Evolutionary conservation across 2,329 filamentous ascomycete species (phyloP), one percentile per base, ranked within the genome.

Genomic region (Colletotrichum tabaci): DNA sequence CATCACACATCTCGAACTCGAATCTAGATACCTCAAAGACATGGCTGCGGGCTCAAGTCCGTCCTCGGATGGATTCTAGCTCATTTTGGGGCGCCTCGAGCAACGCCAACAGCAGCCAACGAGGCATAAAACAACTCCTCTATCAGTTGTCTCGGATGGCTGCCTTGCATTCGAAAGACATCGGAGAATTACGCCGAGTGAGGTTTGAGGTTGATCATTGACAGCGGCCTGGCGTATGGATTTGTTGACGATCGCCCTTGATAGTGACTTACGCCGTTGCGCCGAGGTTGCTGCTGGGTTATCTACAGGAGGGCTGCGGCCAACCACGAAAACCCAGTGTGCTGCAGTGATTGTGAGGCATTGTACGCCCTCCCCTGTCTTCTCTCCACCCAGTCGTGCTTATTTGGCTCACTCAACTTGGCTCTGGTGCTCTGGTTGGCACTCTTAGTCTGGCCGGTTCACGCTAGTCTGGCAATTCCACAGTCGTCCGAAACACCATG

Each of bases 141-240:
- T 49, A 35, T 7, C 55, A 38, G 35, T 26, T 55, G 23, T 50
- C 46, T 38, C 40, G 26, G 26, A 66, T 35, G 21, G 30, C 46
- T 23, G 23, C 23, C 10, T 42, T 21, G 30, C 52, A 7, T 26
- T 46, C 23, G 26, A 61, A 30, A 67, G 30, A 52, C 42, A 42
- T 64, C 66, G 53, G 69, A 72, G 52, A 71, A 71, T 71, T 50
- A 38, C 55, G 56, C 55, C 47, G 65, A 71, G 56, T 40, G 61
- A 72, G 55, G 35, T 50, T 66, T 38, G 61, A 55, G 23, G 35
- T 38, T 38, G 9, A 38, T 2, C 1, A 38, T 50, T 66, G 66
- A 66, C 66, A 70, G 61, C 55, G 35, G 55, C 23, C 49, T n/a
- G 38, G 38, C 40, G 44, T 40, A 18, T 42, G n/a, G 13, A 38